phyloP scores from a whole-genome alignment of 1,284 basidiomycete species.

The Wolfiporia cocos region DNA sequence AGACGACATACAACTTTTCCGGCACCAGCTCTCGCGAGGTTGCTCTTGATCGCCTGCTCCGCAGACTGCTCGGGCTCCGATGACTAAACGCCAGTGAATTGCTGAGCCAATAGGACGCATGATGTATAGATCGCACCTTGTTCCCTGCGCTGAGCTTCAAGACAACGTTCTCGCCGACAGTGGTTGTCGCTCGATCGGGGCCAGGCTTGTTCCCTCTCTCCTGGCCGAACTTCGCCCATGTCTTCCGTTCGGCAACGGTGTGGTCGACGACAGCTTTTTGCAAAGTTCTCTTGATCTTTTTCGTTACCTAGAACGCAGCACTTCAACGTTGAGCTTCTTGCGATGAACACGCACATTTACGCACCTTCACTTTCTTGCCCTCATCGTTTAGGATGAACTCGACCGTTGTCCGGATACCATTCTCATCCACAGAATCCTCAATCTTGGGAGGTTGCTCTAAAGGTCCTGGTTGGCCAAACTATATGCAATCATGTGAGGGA shows the following conservation, averaged over 20 bases:
- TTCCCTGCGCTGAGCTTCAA: constrained; percentile 85
- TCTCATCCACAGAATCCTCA: constrained; percentile 76
- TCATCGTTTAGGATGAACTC: constrained; percentile 88
- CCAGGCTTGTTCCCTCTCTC: constrained; percentile 88
- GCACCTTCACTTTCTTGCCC: constrained; percentile 91
- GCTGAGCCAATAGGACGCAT: background rate
- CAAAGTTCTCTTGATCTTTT: constrained; percentile 82
- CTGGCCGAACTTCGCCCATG: constrained; percentile 92
- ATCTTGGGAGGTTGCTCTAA: constrained; percentile 34
- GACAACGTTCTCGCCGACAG: constrained; percentile 87
- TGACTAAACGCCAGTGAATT: constrained; percentile 26
- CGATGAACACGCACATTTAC: constrained; percentile 12
- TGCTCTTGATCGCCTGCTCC: constrained; percentile 67
- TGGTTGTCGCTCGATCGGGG: constrained; percentile 92
- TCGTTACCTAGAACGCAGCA: constrained; percentile 57
- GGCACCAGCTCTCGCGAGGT: constrained; percentile 65
- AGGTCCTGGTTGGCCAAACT: background rate
- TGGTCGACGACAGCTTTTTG: constrained; percentile 94
- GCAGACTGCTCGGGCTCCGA: constrained; percentile 65
- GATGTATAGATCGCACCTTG: constrained; percentile 45
- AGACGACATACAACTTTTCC: constrained; percentile 92
- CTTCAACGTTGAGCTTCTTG: background rate
- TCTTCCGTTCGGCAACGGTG: constrained; percentile 88
- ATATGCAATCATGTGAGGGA: background rate
- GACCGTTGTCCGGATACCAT: constrained; percentile 83